Conservation (phyloP, 2,329 filamentous ascomycete species). For the Ophiostoma himal-ulmi region DNA sequence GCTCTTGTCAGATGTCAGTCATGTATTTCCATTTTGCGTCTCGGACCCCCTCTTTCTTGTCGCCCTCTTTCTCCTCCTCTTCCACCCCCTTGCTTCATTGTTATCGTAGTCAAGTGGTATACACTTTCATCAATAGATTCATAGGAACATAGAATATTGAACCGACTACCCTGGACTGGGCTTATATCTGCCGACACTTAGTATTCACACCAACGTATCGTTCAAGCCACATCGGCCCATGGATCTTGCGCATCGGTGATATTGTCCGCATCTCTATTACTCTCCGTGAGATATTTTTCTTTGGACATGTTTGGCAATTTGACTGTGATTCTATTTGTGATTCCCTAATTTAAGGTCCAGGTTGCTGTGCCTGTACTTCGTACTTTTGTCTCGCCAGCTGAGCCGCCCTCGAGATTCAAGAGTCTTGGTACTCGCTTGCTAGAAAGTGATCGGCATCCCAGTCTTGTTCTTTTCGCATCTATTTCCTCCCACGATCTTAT, state of each 20-base stretch:
- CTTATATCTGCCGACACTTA: background rate
- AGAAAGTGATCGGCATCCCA: background rate
- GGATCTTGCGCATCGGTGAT: background rate
- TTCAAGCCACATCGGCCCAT: background rate
- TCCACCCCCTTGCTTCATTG: background rate
- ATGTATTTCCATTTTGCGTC: background rate
- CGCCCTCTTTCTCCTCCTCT: background rate
- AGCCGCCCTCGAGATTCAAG: conserved; percentile 1
- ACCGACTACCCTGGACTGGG: background rate
- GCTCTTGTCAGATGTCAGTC: background rate
- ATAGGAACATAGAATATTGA: no score
- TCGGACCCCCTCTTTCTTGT: background rate
- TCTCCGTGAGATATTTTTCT: background rate
- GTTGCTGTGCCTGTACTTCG: background rate
- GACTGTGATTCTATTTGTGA: background rate
- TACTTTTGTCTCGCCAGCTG: background rate
- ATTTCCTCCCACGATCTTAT: background rate
- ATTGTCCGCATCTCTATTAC: background rate
- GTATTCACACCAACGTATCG: background rate
- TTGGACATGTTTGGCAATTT: background rate
- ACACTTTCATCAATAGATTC: background rate
- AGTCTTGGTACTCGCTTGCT: background rate
- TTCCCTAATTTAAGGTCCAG: background rate
- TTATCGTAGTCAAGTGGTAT: background rate
- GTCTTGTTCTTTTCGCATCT: background rate